Conservation (phyloP, 202 grass and related monocot species). For the Eragrostis tef region DNA sequence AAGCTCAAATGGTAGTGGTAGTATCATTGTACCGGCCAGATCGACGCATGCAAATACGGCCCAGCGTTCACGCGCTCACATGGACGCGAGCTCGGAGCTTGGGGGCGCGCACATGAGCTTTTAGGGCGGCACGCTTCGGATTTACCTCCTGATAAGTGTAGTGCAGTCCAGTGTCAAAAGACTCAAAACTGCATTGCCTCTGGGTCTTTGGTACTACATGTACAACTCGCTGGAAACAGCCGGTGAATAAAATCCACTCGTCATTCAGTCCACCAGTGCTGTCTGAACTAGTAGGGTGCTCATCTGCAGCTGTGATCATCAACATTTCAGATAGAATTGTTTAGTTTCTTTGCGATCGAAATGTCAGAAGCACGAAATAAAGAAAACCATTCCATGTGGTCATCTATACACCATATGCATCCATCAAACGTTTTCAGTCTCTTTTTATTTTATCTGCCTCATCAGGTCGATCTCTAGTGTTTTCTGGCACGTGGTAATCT, state of each 20-base stretch:
- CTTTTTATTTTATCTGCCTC: neutral
- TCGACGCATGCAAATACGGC: neutral
- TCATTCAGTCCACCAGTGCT: neutral
- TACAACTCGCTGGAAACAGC: no score
- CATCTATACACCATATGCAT: neutral
- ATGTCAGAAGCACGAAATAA: neutral
- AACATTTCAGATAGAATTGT: neutral
- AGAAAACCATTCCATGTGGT: neutral
- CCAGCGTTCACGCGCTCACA: slow-evolving; percentile 28
- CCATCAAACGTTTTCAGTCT: neutral
- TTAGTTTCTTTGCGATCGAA: neutral
- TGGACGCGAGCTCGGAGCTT: neutral
- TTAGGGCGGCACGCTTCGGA: neutral
- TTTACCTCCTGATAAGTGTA: neutral
- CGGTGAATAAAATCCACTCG: no score
- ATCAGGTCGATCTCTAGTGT: neutral
- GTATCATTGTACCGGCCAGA: slow-evolving; percentile 28
- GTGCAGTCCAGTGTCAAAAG: neutral
- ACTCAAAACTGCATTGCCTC: neutral
- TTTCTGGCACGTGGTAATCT: slow-evolving; percentile 14
- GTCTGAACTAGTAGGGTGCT: neutral
- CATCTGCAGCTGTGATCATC: neutral
- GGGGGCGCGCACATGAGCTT: neutral
- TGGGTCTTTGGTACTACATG: neutral
- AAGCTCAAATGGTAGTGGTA: neutral